phyloP scores from a whole-genome alignment of 768 basidiomycete genomes.

The Pleurotus salmoneostramineus region DNA sequence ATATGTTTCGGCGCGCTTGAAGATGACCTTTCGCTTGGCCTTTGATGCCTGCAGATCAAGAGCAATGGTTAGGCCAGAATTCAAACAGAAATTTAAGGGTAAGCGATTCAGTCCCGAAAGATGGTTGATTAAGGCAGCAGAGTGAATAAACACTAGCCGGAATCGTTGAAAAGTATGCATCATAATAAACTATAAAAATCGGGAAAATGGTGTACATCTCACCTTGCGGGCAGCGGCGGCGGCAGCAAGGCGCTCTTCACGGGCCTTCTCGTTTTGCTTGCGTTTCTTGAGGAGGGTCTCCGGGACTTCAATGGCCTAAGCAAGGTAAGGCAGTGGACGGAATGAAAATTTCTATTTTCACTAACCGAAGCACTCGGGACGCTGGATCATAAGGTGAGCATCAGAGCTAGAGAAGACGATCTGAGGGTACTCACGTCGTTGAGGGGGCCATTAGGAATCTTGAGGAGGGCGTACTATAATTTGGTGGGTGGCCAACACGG shows the following conservation, averaged over 20 bases:
- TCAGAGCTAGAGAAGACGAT: slow-evolving; percentile 7
- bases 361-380: slow-evolving; percentile 59
- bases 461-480: slow-evolving; percentile 35
- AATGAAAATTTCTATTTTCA: slow-evolving; percentile 21
- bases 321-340: slow-evolving; percentile 10
- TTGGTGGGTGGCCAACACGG: slow-evolving; percentile 18
- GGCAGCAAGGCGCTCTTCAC: slow-evolving; percentile 87
- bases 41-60: slow-evolving; percentile 61
- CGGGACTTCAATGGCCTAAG: slow-evolving; percentile 90
- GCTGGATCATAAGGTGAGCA: slow-evolving; percentile 21
- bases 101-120: slow-evolving; percentile 79
- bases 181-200: slow-evolving; percentile 36
- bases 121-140: slow-evolving; percentile 88
- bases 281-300: slow-evolving; percentile 99
- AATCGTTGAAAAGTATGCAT: slow-evolving; percentile 78
- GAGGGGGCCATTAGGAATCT: slow-evolving; percentile 52
- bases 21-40: slow-evolving; percentile 94
- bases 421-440: slow-evolving; percentile 44
- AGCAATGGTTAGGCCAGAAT: slow-evolving; percentile 7
- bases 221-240: slow-evolving; percentile 89
- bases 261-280: slow-evolving; percentile 94
- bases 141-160: slow-evolving; percentile 71
- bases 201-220: slow-evolving; percentile 20
- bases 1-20: slow-evolving; percentile 98
- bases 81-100: slow-evolving; percentile 14